Conservation (phyloP, 2,329 filamentous ascomycete genomes). For the Dactylellina leptospora region DNA sequence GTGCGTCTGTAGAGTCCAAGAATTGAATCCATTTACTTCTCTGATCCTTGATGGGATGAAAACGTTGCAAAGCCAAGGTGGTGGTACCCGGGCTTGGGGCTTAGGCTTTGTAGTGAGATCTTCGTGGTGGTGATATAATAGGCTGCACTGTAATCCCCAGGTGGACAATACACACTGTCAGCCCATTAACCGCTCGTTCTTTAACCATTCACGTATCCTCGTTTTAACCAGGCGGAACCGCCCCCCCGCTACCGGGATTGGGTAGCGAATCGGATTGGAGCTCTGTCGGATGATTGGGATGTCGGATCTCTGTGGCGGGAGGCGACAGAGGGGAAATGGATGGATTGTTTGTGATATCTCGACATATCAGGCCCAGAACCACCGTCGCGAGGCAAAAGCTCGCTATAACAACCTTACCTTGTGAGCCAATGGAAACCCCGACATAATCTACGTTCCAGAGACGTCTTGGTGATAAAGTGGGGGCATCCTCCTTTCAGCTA, state of each 20-base stretch:
- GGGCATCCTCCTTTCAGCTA: not conserved
- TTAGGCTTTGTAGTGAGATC: constrained; percentile 21
- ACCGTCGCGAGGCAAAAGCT: too few relatives aligned
- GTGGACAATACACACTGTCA: constrained; percentile 13
- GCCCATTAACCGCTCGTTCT: constrained; percentile 39
- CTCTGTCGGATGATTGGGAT: not conserved
- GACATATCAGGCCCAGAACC: too few relatives aligned
- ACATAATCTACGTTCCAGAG: not conserved
- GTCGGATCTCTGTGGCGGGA: too few relatives aligned
- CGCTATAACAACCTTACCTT: too few relatives aligned
- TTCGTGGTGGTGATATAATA: constrained; percentile 37
- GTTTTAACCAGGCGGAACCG: constrained; percentile 33
- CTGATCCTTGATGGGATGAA: constrained; percentile 22
- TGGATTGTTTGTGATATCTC: too few relatives aligned
- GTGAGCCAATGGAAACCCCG: not conserved
- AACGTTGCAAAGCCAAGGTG: not conserved
- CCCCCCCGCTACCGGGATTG: not conserved
- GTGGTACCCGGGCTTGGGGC: constrained; percentile 9
- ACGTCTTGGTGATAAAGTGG: not conserved
- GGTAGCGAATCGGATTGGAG: constrained; percentile 16
- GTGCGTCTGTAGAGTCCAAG: constrained; percentile 24
- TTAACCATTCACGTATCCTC: constrained; percentile 31
- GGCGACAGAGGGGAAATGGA: not conserved
- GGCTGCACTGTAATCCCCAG: constrained; percentile 6
- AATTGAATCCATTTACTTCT: constrained; percentile 32